Evolutionary conservation across 495 filamentous ascomycete genomes (phyloP).

Genomic region (Penicillium samsonianum): DNA sequence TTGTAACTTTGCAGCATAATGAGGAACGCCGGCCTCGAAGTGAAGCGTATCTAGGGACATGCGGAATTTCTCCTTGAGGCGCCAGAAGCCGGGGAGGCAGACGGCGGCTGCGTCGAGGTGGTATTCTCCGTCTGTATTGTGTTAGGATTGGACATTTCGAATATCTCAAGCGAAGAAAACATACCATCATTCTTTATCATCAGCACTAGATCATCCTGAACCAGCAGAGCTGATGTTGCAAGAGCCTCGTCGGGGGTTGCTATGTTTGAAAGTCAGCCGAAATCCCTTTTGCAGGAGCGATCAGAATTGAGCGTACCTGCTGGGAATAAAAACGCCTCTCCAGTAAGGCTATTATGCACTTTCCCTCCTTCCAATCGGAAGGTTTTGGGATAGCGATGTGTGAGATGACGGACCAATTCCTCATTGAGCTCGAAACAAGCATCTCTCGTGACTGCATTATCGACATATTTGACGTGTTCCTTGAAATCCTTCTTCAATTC

Average conservation of each 20-base stretch:
- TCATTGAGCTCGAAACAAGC: constrained; percentile 70
- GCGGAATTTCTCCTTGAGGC: constrained; percentile 70
- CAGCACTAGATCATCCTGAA: constrained; percentile 75
- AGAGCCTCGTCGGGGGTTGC: constrained; percentile 55
- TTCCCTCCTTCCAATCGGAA: constrained; percentile 57
- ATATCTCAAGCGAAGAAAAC: not conserved
- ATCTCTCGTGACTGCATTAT: constrained; percentile 51
- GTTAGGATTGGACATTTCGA: not conserved
- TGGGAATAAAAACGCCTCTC: constrained; percentile 62
- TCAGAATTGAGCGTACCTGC: constrained; percentile 50
- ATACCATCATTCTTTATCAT: constrained; percentile 65
- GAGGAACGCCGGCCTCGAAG: constrained; percentile 70
- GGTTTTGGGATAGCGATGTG: constrained; percentile 66
- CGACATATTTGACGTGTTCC: constrained; percentile 23
- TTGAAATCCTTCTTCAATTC: constrained; percentile 49
- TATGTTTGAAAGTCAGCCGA: not conserved
- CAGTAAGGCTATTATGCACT: constrained; percentile 64
- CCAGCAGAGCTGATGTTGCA: constrained; percentile 62
- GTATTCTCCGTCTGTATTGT: constrained; percentile 59
- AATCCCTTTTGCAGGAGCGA: not conserved
- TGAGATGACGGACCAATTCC: constrained; percentile 67
- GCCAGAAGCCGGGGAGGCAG: constrained; percentile 74
- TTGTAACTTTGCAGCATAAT: constrained; percentile 67
- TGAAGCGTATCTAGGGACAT: constrained; percentile 75
- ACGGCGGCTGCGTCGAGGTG: constrained; percentile 72